Conservation (phyloP, 495 filamentous ascomycete genomes). For the Penicillium waksmanii region DNA sequence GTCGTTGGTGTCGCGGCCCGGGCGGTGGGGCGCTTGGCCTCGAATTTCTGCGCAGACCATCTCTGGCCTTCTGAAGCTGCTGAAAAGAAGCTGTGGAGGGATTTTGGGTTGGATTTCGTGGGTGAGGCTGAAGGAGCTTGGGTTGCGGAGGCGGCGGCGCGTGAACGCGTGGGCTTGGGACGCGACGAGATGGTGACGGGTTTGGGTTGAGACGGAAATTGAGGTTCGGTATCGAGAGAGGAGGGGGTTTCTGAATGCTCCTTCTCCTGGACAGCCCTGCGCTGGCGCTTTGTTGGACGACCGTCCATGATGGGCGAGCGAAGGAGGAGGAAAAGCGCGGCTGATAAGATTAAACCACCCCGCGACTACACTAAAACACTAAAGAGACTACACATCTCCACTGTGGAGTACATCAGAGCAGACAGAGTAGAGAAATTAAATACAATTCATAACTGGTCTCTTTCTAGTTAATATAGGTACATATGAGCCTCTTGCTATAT, state of each 20-base stretch:
- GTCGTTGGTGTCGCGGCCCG: constrained; percentile 27
- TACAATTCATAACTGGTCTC: no score
- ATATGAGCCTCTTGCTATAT: no score
- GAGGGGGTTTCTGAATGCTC: no score
- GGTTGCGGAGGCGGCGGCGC: constrained; percentile 10
- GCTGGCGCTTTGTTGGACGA: constrained; percentile 52
- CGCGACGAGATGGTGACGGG: constrained; percentile 18
- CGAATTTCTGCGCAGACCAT: constrained; percentile 38
- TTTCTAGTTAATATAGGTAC: no score
- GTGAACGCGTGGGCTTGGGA: constrained; percentile 21
- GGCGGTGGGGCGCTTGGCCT: constrained; percentile 18
- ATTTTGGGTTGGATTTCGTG: constrained; percentile 26
- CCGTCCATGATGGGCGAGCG: constrained; percentile 41
- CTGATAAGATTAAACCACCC: background rate
- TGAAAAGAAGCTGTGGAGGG: constrained; percentile 29
- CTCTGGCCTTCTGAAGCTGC: constrained; percentile 34
- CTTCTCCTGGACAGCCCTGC: constrained; percentile 7
- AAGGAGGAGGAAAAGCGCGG: constrained; percentile 14
- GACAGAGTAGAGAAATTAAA: no score
- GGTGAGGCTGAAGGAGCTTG: constrained; percentile 23
- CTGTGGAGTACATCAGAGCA: no score
- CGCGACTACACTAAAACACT: no score
- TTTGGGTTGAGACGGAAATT: background rate
- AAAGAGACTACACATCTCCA: no score
- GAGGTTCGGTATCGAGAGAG: background rate